Percentiles rank a stretch among this genome's conserved stretches.
Conservation (phyloP, 208 protist genomes). For the Acanthamoeba rhysodes region DNA sequence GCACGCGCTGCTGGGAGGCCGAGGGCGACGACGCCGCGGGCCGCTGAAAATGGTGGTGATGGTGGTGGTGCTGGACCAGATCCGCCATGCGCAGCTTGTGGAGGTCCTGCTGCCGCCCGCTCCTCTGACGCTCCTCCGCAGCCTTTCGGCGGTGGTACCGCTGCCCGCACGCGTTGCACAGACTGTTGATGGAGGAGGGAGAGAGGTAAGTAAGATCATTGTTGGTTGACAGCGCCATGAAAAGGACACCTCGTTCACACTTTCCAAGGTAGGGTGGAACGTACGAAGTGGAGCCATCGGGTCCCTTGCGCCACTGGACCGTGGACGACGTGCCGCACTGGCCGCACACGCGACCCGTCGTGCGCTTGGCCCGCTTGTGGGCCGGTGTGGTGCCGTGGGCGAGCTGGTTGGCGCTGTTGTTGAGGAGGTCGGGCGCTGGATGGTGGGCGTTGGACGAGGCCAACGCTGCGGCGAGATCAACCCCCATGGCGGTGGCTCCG, state of each 20-base stretch:
- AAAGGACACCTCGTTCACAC: too few species aligned
- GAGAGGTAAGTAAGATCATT: not conserved
- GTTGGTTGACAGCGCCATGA: not conserved
- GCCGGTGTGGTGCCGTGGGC: not conserved
- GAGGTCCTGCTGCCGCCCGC: not conserved
- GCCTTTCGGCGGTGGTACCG: slow-evolving; percentile 14
- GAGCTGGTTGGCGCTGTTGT: not conserved
- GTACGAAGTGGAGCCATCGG: slow-evolving; percentile 35
- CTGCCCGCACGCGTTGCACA: slow-evolving; percentile 13
- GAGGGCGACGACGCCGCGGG: too few species aligned
- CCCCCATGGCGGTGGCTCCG: not conserved
- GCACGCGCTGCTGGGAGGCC: not conserved
- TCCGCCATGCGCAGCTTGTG: not conserved
- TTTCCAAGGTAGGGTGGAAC: too few species aligned
- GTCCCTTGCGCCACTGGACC: slow-evolving; percentile 35
- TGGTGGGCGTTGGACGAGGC: not conserved
- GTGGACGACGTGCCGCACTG: slow-evolving; percentile 18
- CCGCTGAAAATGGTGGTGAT: not conserved
- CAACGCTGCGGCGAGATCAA: not conserved
- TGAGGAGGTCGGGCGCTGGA: not conserved
- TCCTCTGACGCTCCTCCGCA: not conserved
- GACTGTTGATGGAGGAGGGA: not conserved
- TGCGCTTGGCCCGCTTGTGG: slow-evolving; percentile 29
- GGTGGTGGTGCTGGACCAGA: not conserved
- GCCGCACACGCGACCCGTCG: not conserved